Base-by-base conservation (phyloP, 176 grass and related monocot genomes). In the Ensete glaucum region DNA sequence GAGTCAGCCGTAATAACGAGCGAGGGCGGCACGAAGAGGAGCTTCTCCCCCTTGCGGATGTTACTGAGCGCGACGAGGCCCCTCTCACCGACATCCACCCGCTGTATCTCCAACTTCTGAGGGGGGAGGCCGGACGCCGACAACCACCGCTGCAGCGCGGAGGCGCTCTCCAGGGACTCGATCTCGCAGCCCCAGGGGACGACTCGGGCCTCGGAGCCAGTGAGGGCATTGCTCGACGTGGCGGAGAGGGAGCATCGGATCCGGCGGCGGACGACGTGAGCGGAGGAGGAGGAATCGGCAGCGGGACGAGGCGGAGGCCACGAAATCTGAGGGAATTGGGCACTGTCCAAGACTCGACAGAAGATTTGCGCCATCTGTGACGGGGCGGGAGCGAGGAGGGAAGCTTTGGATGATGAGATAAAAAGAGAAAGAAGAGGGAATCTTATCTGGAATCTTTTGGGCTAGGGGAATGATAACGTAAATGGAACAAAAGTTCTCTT, bases 141-240 rank as follows among this genome's bases (percentile, higher is more conserved):
- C 12, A 99, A 82, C 95, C 95, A 99, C 73, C 80, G 69, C 72
- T 94, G 86, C 78, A 99, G 77, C 26, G 87, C 89, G 34, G 80
- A 89, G 27, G 90, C 86, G 76, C 84, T 99, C 83, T 99, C 90
- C 9, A 87, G 80, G 56, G 95, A 91, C 76, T 99, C 90, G 80
- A 89, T 94, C 80, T 94, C 95, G 73, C 95, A 91, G 23, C 95
- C 95, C 95, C 95, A 99, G 1, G 82, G 86, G 75, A 94, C 80
- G 9, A 53, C 73, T 11, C 29, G 17, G 55, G 50, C 75, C 72
- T 82, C 86, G 17, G 27, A 75, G 48, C 76, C 82, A 52, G 12
- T 74, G 34, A 80, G 76, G n/a, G 52, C 74, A 49, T 83, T 74
- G 24, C 84, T 60, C 14, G 83, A 81, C 22, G 88, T 64, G 13